A percentile compares a stretch with the other conserved stretches of the same genome.
phyloP scores from a whole-genome alignment of 768 basidiomycete genomes.

The Phanerochaete sordida region DNA sequence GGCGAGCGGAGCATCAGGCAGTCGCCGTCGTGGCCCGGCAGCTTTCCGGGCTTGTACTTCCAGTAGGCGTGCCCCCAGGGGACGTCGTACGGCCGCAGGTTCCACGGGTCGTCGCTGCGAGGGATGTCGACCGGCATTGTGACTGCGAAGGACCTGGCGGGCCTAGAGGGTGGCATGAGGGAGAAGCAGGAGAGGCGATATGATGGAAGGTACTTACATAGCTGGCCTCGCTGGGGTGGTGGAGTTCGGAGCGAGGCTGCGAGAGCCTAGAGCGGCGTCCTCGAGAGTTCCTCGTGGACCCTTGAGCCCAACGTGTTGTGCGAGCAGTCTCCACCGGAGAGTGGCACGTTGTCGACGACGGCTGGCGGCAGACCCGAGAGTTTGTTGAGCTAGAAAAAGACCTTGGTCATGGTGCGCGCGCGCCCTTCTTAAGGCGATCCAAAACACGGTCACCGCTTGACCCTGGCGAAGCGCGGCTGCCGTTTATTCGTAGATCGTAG shows the following conservation, averaged over 20 bases:
- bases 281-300: background rate
- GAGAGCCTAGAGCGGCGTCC: background rate
- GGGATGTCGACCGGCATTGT: background rate
- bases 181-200: background rate
- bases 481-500: background rate
- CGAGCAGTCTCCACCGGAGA: background rate
- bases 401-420: background rate
- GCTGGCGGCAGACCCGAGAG: background rate
- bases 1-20: conserved; percentile 38
- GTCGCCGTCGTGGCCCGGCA: conserved; percentile 35
- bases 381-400: background rate
- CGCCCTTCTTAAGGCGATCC: background rate
- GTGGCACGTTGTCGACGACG: background rate
- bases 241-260: background rate
- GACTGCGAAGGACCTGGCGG: background rate
- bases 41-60: conserved; percentile 28
- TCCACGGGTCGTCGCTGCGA: conserved; percentile 30
- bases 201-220: background rate
- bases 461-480: background rate
- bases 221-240: background rate
- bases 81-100: conserved; percentile 36
- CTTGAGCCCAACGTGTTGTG: background rate
- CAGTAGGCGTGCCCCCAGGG: conserved; percentile 35
- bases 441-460: background rate
- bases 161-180: background rate